These are phyloP conservation scores for Lepiota subincarnata DNA, from an alignment of 768 basidiomycete genomes.

Conservation along the genomic window DNA sequence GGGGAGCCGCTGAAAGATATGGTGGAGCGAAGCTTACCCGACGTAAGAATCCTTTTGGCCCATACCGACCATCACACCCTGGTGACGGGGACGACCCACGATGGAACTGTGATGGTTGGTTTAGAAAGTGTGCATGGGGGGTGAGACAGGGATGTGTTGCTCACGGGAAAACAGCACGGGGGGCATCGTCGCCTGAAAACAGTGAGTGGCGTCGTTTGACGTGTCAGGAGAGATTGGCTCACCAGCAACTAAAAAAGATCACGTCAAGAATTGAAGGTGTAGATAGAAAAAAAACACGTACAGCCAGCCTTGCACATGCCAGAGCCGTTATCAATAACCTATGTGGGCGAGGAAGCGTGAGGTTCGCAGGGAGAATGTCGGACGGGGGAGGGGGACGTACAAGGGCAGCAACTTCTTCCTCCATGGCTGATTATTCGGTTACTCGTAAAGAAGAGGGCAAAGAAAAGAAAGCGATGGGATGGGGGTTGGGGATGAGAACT, in stretches of 20 bases:
- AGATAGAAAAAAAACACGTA: slow-evolving; percentile 38
- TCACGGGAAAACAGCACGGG: slow-evolving; percentile 93
- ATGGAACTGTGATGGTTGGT: slow-evolving; percentile 60
- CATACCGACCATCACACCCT: slow-evolving; percentile 97
- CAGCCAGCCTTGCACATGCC: slow-evolving; percentile 99
- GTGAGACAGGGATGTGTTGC: slow-evolving; percentile 27
- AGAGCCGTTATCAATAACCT: slow-evolving; percentile 93
- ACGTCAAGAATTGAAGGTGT: slow-evolving; percentile 17
- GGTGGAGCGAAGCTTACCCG: slow-evolving; percentile 50
- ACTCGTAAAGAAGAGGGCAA: slow-evolving; percentile 17
- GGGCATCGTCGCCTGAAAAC: slow-evolving; percentile 77
- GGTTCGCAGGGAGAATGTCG: not conserved
- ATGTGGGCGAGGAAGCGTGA: slow-evolving; percentile 7
- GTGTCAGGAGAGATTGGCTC: slow-evolving; percentile 18
- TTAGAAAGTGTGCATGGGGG: not conserved
- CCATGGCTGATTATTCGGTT: slow-evolving; percentile 39
- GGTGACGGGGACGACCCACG: slow-evolving; percentile 91
- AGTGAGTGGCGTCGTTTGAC: slow-evolving; percentile 16
- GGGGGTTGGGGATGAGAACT: slow-evolving; percentile 8
- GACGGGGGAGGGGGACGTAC: slow-evolving; percentile 43
- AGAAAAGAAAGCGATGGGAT: slow-evolving; percentile 15
- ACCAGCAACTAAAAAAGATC: slow-evolving; percentile 55
- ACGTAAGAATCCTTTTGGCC: slow-evolving; percentile 96
- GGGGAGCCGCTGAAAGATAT: slow-evolving; percentile 45
- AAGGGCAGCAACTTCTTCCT: slow-evolving; percentile 46